A percentile compares a stretch with the other conserved stretches of the same genome.
Evolutionary conservation across 2,329 filamentous ascomycete species (phyloP).

Genomic region (Fusarium sambucinum): DNA sequence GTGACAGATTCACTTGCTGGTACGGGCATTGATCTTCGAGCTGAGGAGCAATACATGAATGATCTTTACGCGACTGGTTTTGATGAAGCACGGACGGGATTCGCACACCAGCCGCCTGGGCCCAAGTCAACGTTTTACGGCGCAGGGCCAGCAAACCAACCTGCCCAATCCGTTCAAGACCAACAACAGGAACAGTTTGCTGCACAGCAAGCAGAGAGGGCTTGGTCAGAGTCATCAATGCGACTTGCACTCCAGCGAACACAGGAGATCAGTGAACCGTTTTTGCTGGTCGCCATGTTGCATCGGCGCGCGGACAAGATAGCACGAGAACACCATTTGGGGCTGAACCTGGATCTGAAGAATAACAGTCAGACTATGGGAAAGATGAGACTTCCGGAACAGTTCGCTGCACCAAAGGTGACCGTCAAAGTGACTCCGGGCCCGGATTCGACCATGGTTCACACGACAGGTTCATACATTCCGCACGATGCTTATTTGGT

Average conservation of each 20-base stretch:
- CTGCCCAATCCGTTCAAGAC: slow-evolving; percentile 60
- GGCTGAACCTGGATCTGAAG: slow-evolving; percentile 68
- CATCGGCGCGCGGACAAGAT: slow-evolving; percentile 70
- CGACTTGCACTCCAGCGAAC: slow-evolving; percentile 70
- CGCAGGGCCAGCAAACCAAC: slow-evolving; percentile 74
- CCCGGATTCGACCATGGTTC: slow-evolving; percentile 72
- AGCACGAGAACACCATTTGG: slow-evolving; percentile 68
- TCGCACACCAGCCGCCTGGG: slow-evolving; percentile 65
- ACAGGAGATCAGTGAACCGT: slow-evolving; percentile 79
- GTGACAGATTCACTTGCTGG: slow-evolving; percentile 85
- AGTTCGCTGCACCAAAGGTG: slow-evolving; percentile 65
- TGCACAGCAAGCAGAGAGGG: slow-evolving; percentile 73
- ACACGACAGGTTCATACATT: slow-evolving; percentile 76
- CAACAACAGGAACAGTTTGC: slow-evolving; percentile 72
- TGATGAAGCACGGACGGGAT: slow-evolving; percentile 64
- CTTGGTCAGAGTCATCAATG: slow-evolving; percentile 74
- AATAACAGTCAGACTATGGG: slow-evolving; percentile 58
- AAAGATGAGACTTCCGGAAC: slow-evolving; percentile 62
- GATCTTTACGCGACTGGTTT: slow-evolving; percentile 70
- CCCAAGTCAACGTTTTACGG: slow-evolving; percentile 71
- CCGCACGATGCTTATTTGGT: slow-evolving; percentile 81
- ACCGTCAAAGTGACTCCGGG: slow-evolving; percentile 67
- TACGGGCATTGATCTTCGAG: slow-evolving; percentile 87
- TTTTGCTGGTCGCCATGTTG: slow-evolving; percentile 73
- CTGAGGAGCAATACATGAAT: slow-evolving; percentile 86